Conservation (phyloP, 2,329 filamentous ascomycete genomes). For the Lasiodiplodia theobromae region DNA sequence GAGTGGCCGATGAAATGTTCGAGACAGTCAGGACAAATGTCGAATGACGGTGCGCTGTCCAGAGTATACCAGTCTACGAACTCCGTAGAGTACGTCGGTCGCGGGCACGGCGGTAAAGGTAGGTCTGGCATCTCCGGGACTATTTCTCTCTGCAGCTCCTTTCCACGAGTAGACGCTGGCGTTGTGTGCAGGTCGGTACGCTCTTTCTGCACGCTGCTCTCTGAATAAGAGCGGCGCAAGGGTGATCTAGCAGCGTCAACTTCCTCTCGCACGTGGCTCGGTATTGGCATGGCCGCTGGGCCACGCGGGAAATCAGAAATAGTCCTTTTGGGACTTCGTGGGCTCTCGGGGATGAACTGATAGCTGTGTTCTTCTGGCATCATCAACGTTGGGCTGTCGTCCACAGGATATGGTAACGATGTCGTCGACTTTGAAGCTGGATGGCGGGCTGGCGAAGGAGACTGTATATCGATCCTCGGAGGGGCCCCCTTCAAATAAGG, state of each 20-base stretch:
- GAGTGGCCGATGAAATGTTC: conserved; percentile 72
- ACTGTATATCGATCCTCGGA: conserved; percentile 42
- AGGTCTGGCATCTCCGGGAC: conserved; percentile 13
- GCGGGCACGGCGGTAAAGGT: conserved; percentile 71
- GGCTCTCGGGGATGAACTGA: conserved; percentile 42
- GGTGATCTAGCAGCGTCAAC: conserved; percentile 3
- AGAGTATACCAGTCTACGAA: conserved; percentile 84
- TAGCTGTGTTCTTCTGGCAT: conserved; percentile 55
- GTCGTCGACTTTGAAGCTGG: conserved; percentile 33
- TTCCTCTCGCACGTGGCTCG: conserved; percentile 19
- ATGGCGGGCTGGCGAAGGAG: conserved; percentile 42
- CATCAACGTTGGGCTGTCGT: conserved; percentile 43
- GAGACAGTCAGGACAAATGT: conserved; percentile 85
- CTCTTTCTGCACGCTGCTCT: conserved; percentile 10
- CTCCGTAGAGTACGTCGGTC: conserved; percentile 67
- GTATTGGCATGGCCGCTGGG: conserved; percentile 11
- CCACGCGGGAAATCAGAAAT: conserved; percentile 12
- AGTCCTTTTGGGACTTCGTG: conserved; percentile 4
- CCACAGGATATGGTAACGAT: conserved; percentile 55
- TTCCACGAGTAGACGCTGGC: neutral
- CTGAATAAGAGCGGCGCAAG: conserved; percentile 24
- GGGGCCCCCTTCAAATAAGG: conserved; percentile 31
- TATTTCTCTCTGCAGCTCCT: neutral
- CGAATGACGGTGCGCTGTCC: conserved; percentile 72
- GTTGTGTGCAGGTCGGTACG: neutral